Conservation (phyloP, 73 alveolate genomes). For the Paramecium sonneborni region DNA sequence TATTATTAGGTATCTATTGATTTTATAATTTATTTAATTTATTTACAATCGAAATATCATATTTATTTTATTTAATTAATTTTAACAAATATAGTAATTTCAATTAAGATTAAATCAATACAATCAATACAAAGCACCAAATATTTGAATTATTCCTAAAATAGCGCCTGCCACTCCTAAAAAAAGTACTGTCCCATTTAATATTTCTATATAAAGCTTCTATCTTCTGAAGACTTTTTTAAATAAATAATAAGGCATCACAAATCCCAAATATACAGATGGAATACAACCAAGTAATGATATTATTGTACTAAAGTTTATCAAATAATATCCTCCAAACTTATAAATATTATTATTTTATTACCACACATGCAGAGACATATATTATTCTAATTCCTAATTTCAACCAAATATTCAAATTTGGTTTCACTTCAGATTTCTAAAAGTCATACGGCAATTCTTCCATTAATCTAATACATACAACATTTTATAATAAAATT, state of each 20-base stretch:
- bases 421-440: slow-evolving; percentile 3
- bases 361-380: slow-evolving; percentile 35
- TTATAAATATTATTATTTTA: not conserved
- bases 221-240: not conserved
- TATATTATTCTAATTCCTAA: not conserved
- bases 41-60: not conserved
- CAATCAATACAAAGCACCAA: not conserved
- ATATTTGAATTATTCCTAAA: slow-evolving; percentile 28
- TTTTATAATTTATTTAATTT: too few species aligned
- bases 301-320: not conserved
- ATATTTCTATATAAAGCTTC: not conserved
- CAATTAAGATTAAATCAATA: not conserved
- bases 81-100: not conserved
- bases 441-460: slow-evolving; percentile 8
- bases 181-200: not conserved
- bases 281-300: slow-evolving; percentile 26
- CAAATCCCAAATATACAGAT: slow-evolving; percentile 23
- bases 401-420: not conserved
- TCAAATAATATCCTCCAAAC: slow-evolving; percentile 23
- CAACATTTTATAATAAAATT: slow-evolving; percentile 39
- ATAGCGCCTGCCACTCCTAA: slow-evolving; percentile 28
- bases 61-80: not conserved
- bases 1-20: too few species aligned
- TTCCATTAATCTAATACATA: slow-evolving; percentile 23
- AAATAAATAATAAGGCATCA: slow-evolving; percentile 43